Evolutionary conservation across 805 yeast genomes (phyloP).

Genomic region (Metschnikowia kofuensis): DNA sequence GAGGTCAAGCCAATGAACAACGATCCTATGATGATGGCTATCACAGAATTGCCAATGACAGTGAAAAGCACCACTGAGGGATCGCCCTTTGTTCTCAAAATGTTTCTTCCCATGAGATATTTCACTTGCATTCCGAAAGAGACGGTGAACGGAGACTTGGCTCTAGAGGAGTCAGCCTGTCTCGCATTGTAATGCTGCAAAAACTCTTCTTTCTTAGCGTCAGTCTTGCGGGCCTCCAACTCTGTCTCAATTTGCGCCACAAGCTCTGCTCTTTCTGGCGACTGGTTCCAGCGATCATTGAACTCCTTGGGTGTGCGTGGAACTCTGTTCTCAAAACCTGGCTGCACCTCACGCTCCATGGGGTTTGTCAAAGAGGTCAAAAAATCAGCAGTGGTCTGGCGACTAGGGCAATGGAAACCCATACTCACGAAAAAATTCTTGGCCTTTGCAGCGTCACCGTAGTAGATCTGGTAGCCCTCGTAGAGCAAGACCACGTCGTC

Average conservation of each 20-base stretch:
- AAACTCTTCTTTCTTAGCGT: too few relatives aligned
- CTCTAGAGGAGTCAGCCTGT: conserved; percentile 38
- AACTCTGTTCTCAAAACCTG: conserved; percentile 49
- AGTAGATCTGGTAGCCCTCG: conserved; percentile 59
- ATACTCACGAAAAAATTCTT: conserved; percentile 52
- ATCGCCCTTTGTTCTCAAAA: conserved; percentile 54
- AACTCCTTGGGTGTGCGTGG: conserved; percentile 59
- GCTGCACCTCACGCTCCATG: conserved; percentile 48
- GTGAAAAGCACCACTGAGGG: conserved; percentile 51
- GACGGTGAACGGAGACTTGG: conserved; percentile 36
- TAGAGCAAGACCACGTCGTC: conserved; percentile 61
- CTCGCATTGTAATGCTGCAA: too few relatives aligned
- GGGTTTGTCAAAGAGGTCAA: conserved; percentile 68
- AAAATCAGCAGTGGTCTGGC: conserved; percentile 69
- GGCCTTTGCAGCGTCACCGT: conserved; percentile 53
- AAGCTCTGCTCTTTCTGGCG: conserved; percentile 47
- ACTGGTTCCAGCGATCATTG: conserved; percentile 54
- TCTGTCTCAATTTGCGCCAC: conserved; percentile 41
- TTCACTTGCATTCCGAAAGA: conserved; percentile 29
- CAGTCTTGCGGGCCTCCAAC: too few relatives aligned
- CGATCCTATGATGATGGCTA: conserved; percentile 60
- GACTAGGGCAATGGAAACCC: conserved; percentile 61
- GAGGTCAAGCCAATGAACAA: conserved; percentile 51
- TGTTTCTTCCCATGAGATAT: conserved; percentile 52
- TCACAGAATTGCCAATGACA: conserved; percentile 50